Conservation (phyloP, 2,329 filamentous ascomycete species). For the Verticillium albo-atrum region DNA sequence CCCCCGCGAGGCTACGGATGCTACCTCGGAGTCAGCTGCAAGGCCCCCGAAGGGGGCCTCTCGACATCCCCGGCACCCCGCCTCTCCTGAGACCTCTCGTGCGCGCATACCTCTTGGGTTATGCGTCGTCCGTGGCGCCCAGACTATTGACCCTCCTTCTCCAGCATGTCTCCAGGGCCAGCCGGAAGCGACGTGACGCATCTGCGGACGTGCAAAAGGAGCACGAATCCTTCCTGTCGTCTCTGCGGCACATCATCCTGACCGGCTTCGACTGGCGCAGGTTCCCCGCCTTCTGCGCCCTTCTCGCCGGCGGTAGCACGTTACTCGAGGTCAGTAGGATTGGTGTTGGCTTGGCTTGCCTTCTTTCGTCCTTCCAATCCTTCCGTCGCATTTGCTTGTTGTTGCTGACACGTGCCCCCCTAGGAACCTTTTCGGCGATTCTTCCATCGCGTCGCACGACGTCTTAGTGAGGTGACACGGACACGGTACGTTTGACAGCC, state of each 20-base stretch:
- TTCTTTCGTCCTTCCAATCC: not conserved
- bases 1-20: slow-evolving; percentile 19
- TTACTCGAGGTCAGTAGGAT: slow-evolving; percentile 49
- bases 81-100: slow-evolving; percentile 49
- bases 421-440: slow-evolving; percentile 17
- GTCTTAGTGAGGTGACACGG: slow-evolving; percentile 16
- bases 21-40: slow-evolving; percentile 30
- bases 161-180: slow-evolving; percentile 38
- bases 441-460: slow-evolving; percentile 15
- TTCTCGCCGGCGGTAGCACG: slow-evolving; percentile 55
- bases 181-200: slow-evolving; percentile 1
- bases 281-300: slow-evolving; percentile 60
- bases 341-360: not conserved
- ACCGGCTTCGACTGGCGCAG: slow-evolving; percentile 49
- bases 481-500: slow-evolving; percentile 10
- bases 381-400: not conserved
- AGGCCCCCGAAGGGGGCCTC: slow-evolving; percentile 7
- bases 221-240: slow-evolving; percentile 22
- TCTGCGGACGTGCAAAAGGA: slow-evolving; percentile 7
- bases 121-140: slow-evolving; percentile 54
- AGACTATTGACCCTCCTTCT: slow-evolving; percentile 51
- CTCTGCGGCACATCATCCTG: slow-evolving; percentile 37
- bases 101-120: slow-evolving; percentile 57
- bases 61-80: slow-evolving; percentile 32
- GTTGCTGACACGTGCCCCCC: not conserved